Evolutionary conservation across 1,284 basidiomycete species (phyloP).

Genomic region (Leccinum laetum): DNA sequence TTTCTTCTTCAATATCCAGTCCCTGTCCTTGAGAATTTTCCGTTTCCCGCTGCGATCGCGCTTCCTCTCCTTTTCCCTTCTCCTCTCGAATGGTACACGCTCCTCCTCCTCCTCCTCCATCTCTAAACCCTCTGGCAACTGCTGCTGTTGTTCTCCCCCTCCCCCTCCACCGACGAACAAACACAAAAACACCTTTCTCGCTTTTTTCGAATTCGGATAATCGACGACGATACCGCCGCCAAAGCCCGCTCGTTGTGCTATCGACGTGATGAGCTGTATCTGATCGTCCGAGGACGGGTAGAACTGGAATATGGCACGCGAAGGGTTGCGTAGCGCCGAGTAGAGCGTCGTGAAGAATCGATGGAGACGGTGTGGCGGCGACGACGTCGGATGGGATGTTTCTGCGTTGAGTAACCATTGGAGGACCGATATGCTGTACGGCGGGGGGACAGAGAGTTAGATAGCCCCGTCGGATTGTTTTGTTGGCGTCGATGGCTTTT

Average conservation of each 20-base stretch:
- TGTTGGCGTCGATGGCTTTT: neutral
- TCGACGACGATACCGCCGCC: slow-evolving; percentile 97
- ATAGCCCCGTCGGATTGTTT: too few species aligned
- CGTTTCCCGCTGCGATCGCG: slow-evolving; percentile 61
- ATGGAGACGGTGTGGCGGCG: slow-evolving; percentile 88
- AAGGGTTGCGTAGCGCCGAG: slow-evolving; percentile 88
- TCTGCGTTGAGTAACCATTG: slow-evolving; percentile 99
- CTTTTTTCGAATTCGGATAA: slow-evolving; percentile 96
- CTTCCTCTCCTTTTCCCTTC: slow-evolving; percentile 58
- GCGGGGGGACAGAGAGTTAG: neutral
- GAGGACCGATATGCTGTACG: slow-evolving; percentile 87
- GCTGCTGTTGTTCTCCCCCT: slow-evolving; percentile 45
- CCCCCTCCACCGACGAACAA: slow-evolving; percentile 83
- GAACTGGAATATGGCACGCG: slow-evolving; percentile 94
- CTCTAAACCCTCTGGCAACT: slow-evolving; percentile 73
- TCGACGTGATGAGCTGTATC: slow-evolving; percentile 91
- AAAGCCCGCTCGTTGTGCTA: slow-evolving; percentile 94
- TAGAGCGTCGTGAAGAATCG: slow-evolving; percentile 98
- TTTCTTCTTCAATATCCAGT: slow-evolving; percentile 87
- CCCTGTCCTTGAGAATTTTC: slow-evolving; percentile 64
- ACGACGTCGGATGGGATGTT: slow-evolving; percentile 86
- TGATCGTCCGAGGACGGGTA: slow-evolving; percentile 97
- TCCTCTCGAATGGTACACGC: slow-evolving; percentile 65
- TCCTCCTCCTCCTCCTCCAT: slow-evolving; percentile 52
- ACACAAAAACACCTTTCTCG: slow-evolving; percentile 90